phyloP scores from a whole-genome alignment of 2,329 filamentous ascomycete genomes.

The Monosporascus cannonballus region DNA sequence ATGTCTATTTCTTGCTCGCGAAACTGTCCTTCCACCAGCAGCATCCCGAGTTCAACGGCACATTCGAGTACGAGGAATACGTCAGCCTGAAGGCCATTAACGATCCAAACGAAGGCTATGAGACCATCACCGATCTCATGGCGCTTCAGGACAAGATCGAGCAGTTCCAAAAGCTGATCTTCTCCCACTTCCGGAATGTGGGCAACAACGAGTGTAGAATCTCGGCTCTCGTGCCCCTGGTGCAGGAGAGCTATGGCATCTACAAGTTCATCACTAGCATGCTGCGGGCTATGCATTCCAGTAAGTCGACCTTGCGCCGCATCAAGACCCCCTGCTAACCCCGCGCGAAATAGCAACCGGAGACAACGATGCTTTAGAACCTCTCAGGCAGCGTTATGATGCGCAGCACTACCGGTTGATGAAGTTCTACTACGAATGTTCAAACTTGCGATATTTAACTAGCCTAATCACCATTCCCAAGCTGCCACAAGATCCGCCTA shows the following conservation, averaged over 20 bases:
- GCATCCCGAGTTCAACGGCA: conserved; percentile 96
- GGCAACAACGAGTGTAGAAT: conserved; percentile 96
- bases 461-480: conserved; percentile 95
- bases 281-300: conserved; percentile 94
- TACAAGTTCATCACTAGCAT: conserved; percentile 99
- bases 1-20: conserved; percentile 89
- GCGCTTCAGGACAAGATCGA: conserved; percentile 96
- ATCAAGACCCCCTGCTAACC: conserved; percentile 16
- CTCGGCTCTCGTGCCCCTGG: conserved; percentile 83
- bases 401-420: conserved; percentile 94
- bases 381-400: conserved; percentile 82
- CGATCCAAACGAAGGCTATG: conserved; percentile 95
- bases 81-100: conserved; percentile 97
- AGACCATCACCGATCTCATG: conserved; percentile 97
- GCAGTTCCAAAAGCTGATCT: conserved; percentile 96
- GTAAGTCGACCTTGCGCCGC: conserved; percentile 41
- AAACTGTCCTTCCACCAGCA: conserved; percentile 96
- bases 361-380: conserved; percentile 86
- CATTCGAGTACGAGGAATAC: conserved; percentile 98
- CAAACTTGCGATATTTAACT: conserved; percentile 92
- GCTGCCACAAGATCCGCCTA: conserved; percentile 88
- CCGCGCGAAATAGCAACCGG: conserved; percentile 59
- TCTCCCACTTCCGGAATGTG: conserved; percentile 88
- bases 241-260: conserved; percentile 97
- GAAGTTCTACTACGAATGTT: conserved; percentile 99